These are phyloP conservation scores for Pseudonitzschia delicatissima DNA, from an alignment of 108 stramenopile genomes.

Conservation along the genomic window DNA sequence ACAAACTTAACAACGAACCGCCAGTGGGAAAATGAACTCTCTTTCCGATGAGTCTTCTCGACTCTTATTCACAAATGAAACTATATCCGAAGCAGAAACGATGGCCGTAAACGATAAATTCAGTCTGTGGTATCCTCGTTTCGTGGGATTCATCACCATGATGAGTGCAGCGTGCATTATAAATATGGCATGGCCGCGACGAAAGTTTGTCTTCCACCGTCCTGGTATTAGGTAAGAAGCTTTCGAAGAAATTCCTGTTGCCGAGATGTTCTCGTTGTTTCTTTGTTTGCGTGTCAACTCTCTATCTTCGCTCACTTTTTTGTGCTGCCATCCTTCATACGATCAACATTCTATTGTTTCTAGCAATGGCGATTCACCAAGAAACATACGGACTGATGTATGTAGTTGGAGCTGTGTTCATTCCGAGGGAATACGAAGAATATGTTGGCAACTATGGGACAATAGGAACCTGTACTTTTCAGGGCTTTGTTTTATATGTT, in stretches of 20 bases:
- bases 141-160: neutral
- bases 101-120: neutral
- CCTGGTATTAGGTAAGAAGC: conserved; percentile 6
- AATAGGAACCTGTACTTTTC: conserved; percentile 1
- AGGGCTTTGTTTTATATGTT: neutral
- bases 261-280: neutral
- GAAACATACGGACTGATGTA: neutral
- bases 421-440: neutral
- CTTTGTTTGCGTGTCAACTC: neutral
- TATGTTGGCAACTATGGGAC: neutral
- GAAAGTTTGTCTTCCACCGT: conserved; percentile 7
- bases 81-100: too few species aligned
- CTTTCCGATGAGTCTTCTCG: neutral
- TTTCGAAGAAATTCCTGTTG: neutral
- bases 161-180: neutral
- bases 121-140: neutral
- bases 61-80: too few species aligned
- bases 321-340: neutral
- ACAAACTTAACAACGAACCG: neutral
- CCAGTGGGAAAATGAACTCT: neutral
- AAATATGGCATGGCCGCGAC: neutral
- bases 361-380: conserved; percentile 8
- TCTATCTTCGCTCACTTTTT: neutral
- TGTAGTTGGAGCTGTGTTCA: neutral
- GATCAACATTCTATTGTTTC: neutral